Evolutionary conservation across 306 rosid species (phyloP), one percentile per base, ranked within the genome.

Genomic region (Delonix regia): DNA sequence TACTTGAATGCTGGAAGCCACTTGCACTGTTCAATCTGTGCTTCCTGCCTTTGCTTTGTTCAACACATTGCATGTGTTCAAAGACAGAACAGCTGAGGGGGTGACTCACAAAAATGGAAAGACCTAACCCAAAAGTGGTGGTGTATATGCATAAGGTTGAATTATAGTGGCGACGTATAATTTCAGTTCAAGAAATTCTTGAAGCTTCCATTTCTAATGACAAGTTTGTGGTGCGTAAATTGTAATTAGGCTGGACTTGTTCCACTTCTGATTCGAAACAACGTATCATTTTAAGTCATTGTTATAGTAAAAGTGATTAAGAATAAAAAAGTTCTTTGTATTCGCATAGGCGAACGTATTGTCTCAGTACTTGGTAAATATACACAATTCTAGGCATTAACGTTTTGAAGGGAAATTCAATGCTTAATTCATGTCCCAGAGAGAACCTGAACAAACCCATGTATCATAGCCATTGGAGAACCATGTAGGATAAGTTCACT

Each of bases 341-440:
- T 22, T 76, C 21, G 41, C 15, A 7, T 5, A 41, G 4, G 38
- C 28, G 5, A 42, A 56, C 21, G 49, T 45, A 66, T 66, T 1
- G 25, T 49, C 36, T 55, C 9, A 24, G 36, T 64, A 13, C 27
- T 48, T 13, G 12, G 57, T 49, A 27, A 51, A 68, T 34, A 44
- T 45, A 67, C 62, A 30, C 34, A 73, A 27, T 36, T 61, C 22
- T 27, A 19, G 21, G 33, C 28, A 8, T 27, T 74, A 19, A 62
- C 9, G 36, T 25, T 73, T 59, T 64, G 60, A 66, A 77, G 62
- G 66, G 33, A 8, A 68, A 71, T 15, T 48, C 1, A 65, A 9
- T 14, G 28, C 33, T 77, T 57, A 87, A 68, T 77, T 85, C 85
- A 89, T 79, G 68, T 87, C 83, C 97, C 98, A 89, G 4, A 91